These are phyloP conservation scores for Aspergillus tamarii DNA, from an alignment of 2,329 filamentous ascomycete species.

Conservation along the genomic window DNA sequence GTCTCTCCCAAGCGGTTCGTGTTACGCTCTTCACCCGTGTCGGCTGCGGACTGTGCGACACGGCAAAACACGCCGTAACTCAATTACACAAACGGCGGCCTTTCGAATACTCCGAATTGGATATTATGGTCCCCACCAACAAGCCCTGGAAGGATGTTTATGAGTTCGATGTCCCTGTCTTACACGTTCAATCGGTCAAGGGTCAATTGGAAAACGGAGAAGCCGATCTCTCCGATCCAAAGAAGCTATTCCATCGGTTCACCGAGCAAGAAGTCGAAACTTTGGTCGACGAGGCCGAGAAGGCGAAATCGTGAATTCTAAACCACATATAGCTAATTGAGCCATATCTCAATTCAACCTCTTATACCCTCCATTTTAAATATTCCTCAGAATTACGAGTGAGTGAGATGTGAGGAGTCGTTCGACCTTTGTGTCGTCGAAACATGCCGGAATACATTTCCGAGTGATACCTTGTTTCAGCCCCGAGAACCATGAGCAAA, in stretches of 20 bases:
- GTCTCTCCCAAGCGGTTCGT: conserved; percentile 40
- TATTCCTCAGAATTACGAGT: background rate
- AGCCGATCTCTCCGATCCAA: conserved; percentile 60
- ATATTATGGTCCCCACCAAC: conserved; percentile 60
- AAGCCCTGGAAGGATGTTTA: conserved; percentile 63
- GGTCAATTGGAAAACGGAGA: conserved; percentile 37
- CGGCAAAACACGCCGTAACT: conserved; percentile 60
- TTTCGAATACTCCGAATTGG: conserved; percentile 61
- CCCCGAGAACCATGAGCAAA: no score
- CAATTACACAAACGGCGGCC: conserved; percentile 56
- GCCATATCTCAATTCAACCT: background rate
- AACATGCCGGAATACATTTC: background rate
- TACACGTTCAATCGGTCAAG: conserved; percentile 58
- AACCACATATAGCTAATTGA: background rate
- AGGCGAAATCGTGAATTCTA: conserved; percentile 17
- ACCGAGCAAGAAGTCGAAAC: conserved; percentile 59
- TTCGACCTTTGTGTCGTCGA: background rate
- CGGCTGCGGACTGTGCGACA: conserved; percentile 63
- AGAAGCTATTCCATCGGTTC: conserved; percentile 67
- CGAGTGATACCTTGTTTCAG: background rate
- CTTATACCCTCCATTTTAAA: background rate
- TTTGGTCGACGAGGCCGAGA: conserved; percentile 55
- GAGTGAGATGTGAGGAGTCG: background rate
- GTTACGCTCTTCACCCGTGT: conserved; percentile 65
- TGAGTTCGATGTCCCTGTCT: conserved; percentile 67